Conservation (phyloP, 306 rosid genomes). For the Canavalia ensiformis region DNA sequence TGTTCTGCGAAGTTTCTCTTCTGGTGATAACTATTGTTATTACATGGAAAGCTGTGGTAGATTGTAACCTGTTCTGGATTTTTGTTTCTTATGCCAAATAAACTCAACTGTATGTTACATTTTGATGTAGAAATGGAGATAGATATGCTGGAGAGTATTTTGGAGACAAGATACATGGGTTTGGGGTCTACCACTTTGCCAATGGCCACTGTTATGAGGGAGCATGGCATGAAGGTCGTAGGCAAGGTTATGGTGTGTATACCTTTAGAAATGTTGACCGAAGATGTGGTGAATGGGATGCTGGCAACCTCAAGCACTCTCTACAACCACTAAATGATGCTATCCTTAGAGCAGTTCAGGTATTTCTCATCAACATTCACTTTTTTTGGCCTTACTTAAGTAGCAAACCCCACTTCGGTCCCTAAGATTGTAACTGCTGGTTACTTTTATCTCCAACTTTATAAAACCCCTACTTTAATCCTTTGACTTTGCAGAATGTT, state of each 20-base stretch:
- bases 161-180: conserved; percentile 92
- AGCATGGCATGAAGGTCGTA: conserved; percentile 94
- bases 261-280: conserved; percentile 66
- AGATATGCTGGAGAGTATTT: conserved; percentile 93
- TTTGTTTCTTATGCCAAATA: neutral
- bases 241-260: conserved; percentile 83
- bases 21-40: neutral
- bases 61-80: neutral
- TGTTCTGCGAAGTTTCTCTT: conserved; percentile 18
- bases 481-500: neutral
- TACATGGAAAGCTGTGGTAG: neutral
- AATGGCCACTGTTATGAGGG: conserved; percentile 91
- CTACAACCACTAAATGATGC: conserved; percentile 59
- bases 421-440: too few relatives aligned
- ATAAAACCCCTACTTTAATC: neutral
- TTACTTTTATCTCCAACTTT: too few relatives aligned
- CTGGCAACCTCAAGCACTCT: conserved; percentile 71
- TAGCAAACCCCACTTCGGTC: too few relatives aligned
- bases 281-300: conserved; percentile 85
- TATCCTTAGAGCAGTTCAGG: conserved; percentile 78
- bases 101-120: neutral
- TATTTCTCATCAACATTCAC: conserved; percentile 27
- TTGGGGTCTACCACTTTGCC: conserved; percentile 85
- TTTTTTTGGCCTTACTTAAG: too few relatives aligned
- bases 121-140: conserved; percentile 77